These are phyloP conservation scores for Petrea volubilis DNA, from an alignment of 257 asterid genomes.

Conservation along the genomic window DNA sequence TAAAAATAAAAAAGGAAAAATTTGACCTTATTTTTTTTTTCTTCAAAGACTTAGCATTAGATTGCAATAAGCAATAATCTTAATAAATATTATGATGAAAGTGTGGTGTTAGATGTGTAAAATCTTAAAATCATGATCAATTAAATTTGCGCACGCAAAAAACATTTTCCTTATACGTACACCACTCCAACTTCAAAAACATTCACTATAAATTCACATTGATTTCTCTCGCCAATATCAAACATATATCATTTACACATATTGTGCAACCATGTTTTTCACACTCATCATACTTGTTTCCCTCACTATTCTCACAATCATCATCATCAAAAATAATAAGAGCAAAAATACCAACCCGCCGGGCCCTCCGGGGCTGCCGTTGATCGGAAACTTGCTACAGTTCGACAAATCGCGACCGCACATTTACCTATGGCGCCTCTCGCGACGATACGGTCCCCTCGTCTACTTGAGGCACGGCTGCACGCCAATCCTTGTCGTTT, in stretches of 20 bases:
- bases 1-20: too few species aligned
- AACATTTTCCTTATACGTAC: too few species aligned
- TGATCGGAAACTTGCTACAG: slow-evolving; percentile 35
- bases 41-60: too few species aligned
- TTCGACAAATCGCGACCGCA: slow-evolving; percentile 26
- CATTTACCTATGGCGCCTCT: slow-evolving; percentile 12
- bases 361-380: slow-evolving; percentile 31
- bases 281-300: not conserved
- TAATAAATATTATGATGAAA: too few species aligned
- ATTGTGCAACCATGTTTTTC: not conserved
- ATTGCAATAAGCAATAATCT: too few species aligned
- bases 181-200: too few species aligned
- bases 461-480: slow-evolving; percentile 19
- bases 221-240: too few species aligned
- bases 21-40: too few species aligned
- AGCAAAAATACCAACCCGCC: slow-evolving; percentile 7
- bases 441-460: slow-evolving; percentile 29
- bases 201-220: too few species aligned
- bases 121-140: too few species aligned
- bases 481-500: slow-evolving; percentile 23
- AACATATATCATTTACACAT: not conserved
- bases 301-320: not conserved
- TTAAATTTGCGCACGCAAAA: too few species aligned
- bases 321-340: not conserved
- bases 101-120: too few species aligned